Evolutionary conservation across 1,284 basidiomycete genomes (phyloP), one percentile per base, ranked within the genome.

Genomic region (Cutaneotrichosporon sp.): DNA sequence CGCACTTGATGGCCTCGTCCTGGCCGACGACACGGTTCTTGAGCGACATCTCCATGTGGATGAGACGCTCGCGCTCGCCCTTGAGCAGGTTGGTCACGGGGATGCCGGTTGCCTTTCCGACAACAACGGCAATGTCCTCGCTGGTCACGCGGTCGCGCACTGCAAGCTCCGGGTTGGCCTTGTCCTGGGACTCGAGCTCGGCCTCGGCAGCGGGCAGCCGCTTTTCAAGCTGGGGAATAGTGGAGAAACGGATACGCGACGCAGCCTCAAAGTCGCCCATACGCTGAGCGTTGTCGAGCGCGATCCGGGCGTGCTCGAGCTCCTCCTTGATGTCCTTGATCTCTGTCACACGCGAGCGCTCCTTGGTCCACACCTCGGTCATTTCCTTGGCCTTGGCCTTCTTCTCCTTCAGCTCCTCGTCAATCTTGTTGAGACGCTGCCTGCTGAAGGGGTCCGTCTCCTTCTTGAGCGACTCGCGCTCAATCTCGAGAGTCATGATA

Each of bases 1-100:
- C 83, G 7, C 88, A 81, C 2, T 79, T 70, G 14, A 97, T 80
- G 32, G 89, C 87, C 59, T 89, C 83, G 60, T 91, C 87, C 71
- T 97, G 92, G 1, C 92, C 91, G 5, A 96, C 85, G 14, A 97
- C 87, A 0, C 88, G 82, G 53, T 81, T 68, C 26, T 79, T 78
- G 25, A 97, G 79, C 2, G 80, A 77, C 31, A 88, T 84, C 70
- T 96, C 93, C 86, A 97, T 90, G 75, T 91, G 84, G n/a, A 96
- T 84, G 26, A 97, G 78, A 60, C 88, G 88, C 69, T 96, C 89
- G 54, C 87, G 78, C 72, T 96, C 92, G 14, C 91, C 91, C 68
- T 89, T 88, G 60, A 96, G 75, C 49, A 97, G 75, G 63, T 87
- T 91, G 68, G 87, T 82, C 2, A 94, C 89, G 0, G 93, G 92